Conservation (phyloP, 1,284 basidiomycete species). For the Filobasidium uniguttulatum region DNA sequence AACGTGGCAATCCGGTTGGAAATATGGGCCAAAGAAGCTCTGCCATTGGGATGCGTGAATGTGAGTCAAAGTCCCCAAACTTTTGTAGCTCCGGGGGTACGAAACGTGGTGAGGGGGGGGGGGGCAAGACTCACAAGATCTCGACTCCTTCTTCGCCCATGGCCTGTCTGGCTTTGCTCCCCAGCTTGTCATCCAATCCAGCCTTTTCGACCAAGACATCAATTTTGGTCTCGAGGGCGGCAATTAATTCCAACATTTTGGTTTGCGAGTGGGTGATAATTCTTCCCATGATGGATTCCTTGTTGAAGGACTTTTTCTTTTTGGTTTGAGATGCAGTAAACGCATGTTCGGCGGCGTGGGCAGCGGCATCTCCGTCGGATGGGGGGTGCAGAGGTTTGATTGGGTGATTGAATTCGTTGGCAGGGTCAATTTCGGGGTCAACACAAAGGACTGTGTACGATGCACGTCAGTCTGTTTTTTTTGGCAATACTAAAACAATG, state of each 20-base stretch:
- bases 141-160: slow-evolving; percentile 15
- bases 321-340: too few species aligned
- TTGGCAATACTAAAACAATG: neutral
- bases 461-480: too few species aligned
- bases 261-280: slow-evolving; percentile 33
- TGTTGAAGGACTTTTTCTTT: neutral
- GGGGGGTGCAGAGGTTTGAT: too few species aligned
- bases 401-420: neutral
- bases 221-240: slow-evolving; percentile 23
- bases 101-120: too few species aligned
- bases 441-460: neutral
- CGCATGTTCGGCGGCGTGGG: neutral
- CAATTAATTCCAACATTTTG: slow-evolving; percentile 33
- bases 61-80: too few species aligned
- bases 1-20: slow-evolving; percentile 16
- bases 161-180: slow-evolving; percentile 2
- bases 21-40: slow-evolving; percentile 15
- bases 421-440: neutral
- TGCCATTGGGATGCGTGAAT: neutral
- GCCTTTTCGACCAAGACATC: slow-evolving; percentile 21
- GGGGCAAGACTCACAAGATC: slow-evolving; percentile 14
- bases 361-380: neutral
- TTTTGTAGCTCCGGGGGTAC: too few species aligned
- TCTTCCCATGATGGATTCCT: slow-evolving; percentile 29
- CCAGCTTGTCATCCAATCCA: slow-evolving; percentile 1